Conservation (phyloP, 129 eudicot species). For the sunflower (Helianthus annuus) region DNA sequence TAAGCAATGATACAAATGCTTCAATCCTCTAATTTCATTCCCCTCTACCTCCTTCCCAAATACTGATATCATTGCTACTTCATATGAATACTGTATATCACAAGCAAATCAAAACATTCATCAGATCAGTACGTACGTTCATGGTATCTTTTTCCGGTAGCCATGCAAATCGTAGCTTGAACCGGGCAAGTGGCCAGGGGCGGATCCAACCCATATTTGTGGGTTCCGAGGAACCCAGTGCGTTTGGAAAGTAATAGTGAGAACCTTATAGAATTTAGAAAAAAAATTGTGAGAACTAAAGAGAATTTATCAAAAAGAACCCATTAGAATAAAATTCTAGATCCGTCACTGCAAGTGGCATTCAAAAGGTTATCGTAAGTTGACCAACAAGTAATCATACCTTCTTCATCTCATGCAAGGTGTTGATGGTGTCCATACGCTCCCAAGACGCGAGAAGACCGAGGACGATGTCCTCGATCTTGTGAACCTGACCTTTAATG, state of each 20-base stretch:
- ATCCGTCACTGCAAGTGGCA: no score
- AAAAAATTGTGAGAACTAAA: no score
- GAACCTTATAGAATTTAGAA: no score
- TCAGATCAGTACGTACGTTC: no score
- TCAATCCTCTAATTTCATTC: constrained; percentile 50
- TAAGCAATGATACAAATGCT: constrained; percentile 51
- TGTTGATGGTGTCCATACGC: constrained; percentile 34
- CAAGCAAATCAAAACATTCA: background rate
- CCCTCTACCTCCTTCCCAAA: constrained; percentile 50
- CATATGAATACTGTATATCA: constrained; percentile 62
- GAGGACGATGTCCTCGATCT: constrained; percentile 55
- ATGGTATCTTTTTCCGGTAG: no score
- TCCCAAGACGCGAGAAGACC: constrained; percentile 50
- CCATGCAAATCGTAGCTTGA: no score
- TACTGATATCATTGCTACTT: constrained; percentile 69
- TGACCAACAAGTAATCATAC: constrained; percentile 33
- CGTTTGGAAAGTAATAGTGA: no score
- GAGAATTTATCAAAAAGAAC: no score
- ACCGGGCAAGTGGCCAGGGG: no score
- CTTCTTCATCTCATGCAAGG: constrained; percentile 83
- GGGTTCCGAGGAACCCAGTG: no score
- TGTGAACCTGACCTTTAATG: constrained; percentile 37
- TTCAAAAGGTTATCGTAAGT: background rate
- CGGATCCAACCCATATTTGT: no score
- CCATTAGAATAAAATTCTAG: no score